Base-by-base conservation (phyloP, 2,329 filamentous ascomycete genomes). In the Bipolaris cookei region DNA sequence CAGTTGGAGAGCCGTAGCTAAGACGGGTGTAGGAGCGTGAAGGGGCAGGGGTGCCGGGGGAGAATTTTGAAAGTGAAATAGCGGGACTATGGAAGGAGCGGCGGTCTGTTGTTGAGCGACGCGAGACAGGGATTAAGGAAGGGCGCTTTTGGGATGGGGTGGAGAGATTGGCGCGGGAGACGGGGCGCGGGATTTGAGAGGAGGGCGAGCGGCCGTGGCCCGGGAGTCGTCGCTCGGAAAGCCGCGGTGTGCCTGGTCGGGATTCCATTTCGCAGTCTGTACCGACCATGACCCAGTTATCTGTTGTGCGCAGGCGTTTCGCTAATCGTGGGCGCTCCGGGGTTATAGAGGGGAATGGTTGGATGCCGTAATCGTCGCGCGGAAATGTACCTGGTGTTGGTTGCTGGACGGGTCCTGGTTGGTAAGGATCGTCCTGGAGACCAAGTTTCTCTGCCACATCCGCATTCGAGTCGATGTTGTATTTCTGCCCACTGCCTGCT, bases 401-500 rank as follows among this genome's bases (percentile, higher is more conserved):
- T 10, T 65, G 63, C 28, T 66, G 65, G 8, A 72, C 61, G 6
- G 69, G 62, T n/a, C 61, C 61, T 18, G 56, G 45, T 28, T 50
- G 28, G 47, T 56, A 65, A 4, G 62, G 57, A 30, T 68, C 63
- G 41, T 74, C 66, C 10, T 69, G 64, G 4, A 67, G 54, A 1
- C 65, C 65, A 2, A 71, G 56, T 39, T 68, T 67, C 4, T 63
- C 61, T 6, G 64, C 67, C n/a, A 71, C 60, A 58, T 68, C 63
- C 58, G 58, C 56, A 30, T 75, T 66, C 6, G 63, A 54, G n/a
- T 80, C 73, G 64, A 91, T 78, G 6, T 84, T 79, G 69, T 93
- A 96, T 23, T 86, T 87, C 58, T 81, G 82, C 7, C 93, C 94
- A 3, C 90, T 91, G 6, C 93, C 94, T 11, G 93, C 92, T 60